A percentile compares a stretch with the other conserved stretches of the same genome.
Evolutionary conservation across 108 stramenopile species (phyloP).

Genomic region (Craspedostauros australis): DNA sequence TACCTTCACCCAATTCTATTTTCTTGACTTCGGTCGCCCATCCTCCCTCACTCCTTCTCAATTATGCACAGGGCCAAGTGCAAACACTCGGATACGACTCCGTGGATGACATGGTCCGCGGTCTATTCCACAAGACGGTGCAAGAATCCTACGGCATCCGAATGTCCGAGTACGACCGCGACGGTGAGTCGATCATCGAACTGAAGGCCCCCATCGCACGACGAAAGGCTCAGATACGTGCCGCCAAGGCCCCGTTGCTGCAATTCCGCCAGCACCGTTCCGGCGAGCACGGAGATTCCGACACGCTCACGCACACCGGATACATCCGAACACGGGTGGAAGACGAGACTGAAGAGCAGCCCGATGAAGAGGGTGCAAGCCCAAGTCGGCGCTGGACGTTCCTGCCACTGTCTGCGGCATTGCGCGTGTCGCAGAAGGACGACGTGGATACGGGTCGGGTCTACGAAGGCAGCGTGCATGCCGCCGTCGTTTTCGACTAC

Average conservation of each 20-base stretch:
- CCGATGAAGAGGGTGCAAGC: neutral
- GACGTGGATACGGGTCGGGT: conserved; percentile 48
- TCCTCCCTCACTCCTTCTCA: neutral
- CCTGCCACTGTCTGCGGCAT: conserved; percentile 59
- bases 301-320: conserved; percentile 44
- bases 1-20: neutral
- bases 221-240: conserved; percentile 40
- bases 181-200: conserved; percentile 11
- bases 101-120: conserved; percentile 35
- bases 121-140: conserved; percentile 48
- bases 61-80: conserved; percentile 35
- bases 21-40: too few species aligned
- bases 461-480: conserved; percentile 46
- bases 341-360: neutral
- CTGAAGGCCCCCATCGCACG: conserved; percentile 45
- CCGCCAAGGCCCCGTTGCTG: conserved; percentile 46
- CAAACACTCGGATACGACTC: conserved; percentile 48
- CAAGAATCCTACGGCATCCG: conserved; percentile 58
- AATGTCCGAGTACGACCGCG: neutral
- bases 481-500: conserved; percentile 61
- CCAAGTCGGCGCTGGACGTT: conserved; percentile 12
- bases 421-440: conserved; percentile 54
- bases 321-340: conserved; percentile 17
- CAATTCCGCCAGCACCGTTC: conserved; percentile 45
- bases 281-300: conserved; percentile 5